Evolutionary conservation across 2,329 filamentous ascomycete genomes (phyloP).

Genomic region (Escovopsis weberi): DNA sequence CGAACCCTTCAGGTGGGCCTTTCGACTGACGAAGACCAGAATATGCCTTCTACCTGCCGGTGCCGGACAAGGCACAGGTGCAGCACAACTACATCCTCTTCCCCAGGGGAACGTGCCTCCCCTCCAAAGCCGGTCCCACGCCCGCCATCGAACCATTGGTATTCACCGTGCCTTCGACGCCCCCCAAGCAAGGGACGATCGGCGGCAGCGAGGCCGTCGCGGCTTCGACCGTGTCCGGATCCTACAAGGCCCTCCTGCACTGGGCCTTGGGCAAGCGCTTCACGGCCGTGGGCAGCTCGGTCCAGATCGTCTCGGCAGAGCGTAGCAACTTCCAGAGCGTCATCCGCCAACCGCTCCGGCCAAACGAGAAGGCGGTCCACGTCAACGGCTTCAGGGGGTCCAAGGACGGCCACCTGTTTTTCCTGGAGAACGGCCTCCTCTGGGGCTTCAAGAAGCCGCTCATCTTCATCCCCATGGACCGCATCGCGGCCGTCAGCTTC

Average conservation of each 20-base stretch:
- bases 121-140: conserved; percentile 29
- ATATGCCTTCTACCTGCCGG: conserved; percentile 47
- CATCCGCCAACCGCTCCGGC: conserved; percentile 41
- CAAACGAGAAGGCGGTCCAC: conserved; percentile 48
- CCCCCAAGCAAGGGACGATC: conserved; percentile 46
- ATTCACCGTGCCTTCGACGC: conserved; percentile 45
- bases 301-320: conserved; percentile 37
- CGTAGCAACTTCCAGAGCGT: conserved; percentile 42
- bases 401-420: conserved; percentile 56
- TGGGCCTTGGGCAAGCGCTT: conserved; percentile 44
- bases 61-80: conserved; percentile 49
- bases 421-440: conserved; percentile 50
- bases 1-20: neutral
- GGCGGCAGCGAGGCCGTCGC: conserved; percentile 32
- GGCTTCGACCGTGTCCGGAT: conserved; percentile 42
- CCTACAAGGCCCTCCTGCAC: conserved; percentile 43
- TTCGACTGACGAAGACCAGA: conserved; percentile 24
- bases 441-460: conserved; percentile 60
- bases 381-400: conserved; percentile 52
- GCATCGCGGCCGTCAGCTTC: conserved; percentile 49
- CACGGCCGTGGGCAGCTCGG: conserved; percentile 30
- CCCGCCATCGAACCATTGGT: conserved; percentile 40
- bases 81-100: conserved; percentile 54
- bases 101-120: conserved; percentile 38
- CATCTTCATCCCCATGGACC: conserved; percentile 46